Evolutionary conservation across 805 yeast genomes (phyloP).

Genomic region (Pachysolen tannophilus): DNA sequence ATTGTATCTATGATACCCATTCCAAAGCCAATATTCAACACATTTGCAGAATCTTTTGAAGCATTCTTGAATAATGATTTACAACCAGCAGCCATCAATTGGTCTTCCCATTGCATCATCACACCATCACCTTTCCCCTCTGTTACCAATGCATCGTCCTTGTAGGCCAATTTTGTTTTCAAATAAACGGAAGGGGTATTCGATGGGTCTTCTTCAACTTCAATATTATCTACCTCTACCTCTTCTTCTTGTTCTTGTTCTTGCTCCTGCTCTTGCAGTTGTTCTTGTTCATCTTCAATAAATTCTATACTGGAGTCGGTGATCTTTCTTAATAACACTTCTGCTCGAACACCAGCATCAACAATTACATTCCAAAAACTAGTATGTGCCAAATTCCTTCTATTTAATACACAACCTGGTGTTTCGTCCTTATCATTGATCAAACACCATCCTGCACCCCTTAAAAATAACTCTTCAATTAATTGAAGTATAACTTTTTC

Average conservation of each 20-base stretch:
- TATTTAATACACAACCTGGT: conserved; percentile 73
- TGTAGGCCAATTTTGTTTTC: conserved; percentile 57
- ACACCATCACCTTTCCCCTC: conserved; percentile 77
- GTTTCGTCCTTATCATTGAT: conserved; percentile 65
- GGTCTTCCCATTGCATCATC: conserved; percentile 95
- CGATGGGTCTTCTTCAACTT: conserved; percentile 43
- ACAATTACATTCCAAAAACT: conserved; percentile 45
- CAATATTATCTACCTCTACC: conserved; percentile 11
- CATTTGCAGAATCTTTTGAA: conserved; percentile 30
- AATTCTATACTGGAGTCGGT: conserved; percentile 59
- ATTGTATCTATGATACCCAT: conserved; percentile 91
- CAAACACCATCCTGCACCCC: conserved; percentile 91
- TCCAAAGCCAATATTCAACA: conserved; percentile 89
- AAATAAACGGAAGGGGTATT: conserved; percentile 58
- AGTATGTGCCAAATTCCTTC: conserved; percentile 32
- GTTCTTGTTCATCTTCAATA: conserved; percentile 30
- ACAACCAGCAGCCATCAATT: conserved; percentile 75
- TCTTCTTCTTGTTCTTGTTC: conserved; percentile 14
- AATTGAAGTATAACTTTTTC: conserved; percentile 35
- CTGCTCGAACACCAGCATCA: conserved; percentile 88
- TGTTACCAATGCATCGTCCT: conserved; percentile 63
- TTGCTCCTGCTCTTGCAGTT: conserved; percentile 9
- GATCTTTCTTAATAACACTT: conserved; percentile 66
- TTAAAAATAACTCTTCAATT: conserved; percentile 62
- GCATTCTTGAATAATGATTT: conserved; percentile 53